phyloP scores from a whole-genome alignment of 192 early-diverging fungal species.

The Mortierella antarctica region DNA sequence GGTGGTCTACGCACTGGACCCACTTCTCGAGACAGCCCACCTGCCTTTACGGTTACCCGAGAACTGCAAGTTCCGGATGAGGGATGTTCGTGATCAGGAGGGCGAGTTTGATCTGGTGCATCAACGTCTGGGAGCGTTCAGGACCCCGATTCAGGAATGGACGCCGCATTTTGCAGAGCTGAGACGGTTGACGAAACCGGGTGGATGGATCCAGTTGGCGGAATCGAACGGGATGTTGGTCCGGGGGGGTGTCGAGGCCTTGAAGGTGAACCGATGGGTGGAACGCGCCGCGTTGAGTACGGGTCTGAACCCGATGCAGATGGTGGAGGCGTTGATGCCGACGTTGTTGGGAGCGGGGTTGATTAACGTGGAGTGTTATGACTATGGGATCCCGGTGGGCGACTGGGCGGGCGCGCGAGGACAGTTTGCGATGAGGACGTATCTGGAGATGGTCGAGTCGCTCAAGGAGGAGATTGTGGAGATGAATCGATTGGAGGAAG shows the following conservation, averaged over 20 bases:
- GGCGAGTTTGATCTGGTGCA: conserved; percentile 52
- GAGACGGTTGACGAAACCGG: conserved; percentile 27
- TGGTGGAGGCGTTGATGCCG: conserved; percentile 50
- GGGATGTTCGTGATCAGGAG: conserved; percentile 45
- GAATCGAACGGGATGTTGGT: conserved; percentile 41
- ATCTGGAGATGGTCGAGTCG: conserved; percentile 47
- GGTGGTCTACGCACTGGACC: conserved; percentile 44
- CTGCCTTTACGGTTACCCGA: conserved; percentile 37
- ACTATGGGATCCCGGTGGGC: conserved; percentile 46
- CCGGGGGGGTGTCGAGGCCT: conserved; percentile 32
- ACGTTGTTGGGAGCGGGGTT: conserved; percentile 47
- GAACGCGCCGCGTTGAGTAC: conserved; percentile 45
- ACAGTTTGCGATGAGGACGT: conserved; percentile 38
- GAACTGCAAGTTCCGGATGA: conserved; percentile 46
- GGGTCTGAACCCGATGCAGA: conserved; percentile 41
- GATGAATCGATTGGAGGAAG: conserved; percentile 43
- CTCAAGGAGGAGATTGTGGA: conserved; percentile 46
- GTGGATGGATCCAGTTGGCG: conserved; percentile 51
- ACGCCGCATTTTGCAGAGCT: conserved; percentile 52
- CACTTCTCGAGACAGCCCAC: conserved; percentile 17
- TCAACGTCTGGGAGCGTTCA: conserved; percentile 44
- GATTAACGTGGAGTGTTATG: conserved; percentile 51
- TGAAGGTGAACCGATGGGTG: conserved; percentile 47
- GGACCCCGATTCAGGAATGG: conserved; percentile 46
- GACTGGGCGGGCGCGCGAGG: conserved; percentile 45